These are phyloP conservation scores for Wallacemonas sp. DNA, from an alignment of 208 protist species.

Conservation along the genomic window DNA sequence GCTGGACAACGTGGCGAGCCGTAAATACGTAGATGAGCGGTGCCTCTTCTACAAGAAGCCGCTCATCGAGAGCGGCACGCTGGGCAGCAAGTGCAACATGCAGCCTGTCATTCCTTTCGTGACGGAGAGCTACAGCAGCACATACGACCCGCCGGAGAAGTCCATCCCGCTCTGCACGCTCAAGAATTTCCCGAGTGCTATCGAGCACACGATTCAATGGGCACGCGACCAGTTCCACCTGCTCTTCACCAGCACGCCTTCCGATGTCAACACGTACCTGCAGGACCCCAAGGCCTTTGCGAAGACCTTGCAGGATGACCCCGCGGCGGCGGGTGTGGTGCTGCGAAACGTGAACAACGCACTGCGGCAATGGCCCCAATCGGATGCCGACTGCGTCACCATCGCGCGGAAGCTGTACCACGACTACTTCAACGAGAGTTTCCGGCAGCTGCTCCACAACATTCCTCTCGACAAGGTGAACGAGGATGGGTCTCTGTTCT, in stretches of 20 bases:
- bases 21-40: constrained; percentile 95
- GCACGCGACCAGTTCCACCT: constrained; percentile 91
- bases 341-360: constrained; percentile 76
- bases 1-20: constrained; percentile 98
- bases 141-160: constrained; percentile 98
- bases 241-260: constrained; percentile 72
- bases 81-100: constrained; percentile 98
- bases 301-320: constrained; percentile 66
- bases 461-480: constrained; percentile 97
- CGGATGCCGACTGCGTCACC: constrained; percentile 93
- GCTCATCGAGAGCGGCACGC: constrained; percentile 99
- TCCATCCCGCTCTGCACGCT: constrained; percentile 99
- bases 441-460: constrained; percentile 97
- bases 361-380: constrained; percentile 72
- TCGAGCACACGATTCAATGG: constrained; percentile 99
- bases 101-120: constrained; percentile 97
- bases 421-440: constrained; percentile 95
- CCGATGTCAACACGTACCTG: constrained; percentile 90
- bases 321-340: constrained; percentile 53
- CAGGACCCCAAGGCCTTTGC: constrained; percentile 61
- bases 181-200: constrained; percentile 99
- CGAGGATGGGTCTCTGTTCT: constrained; percentile 90
- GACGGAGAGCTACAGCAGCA: constrained; percentile 98
- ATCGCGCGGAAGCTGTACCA: constrained; percentile 96
- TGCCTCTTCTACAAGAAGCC: constrained; percentile 97